Evolutionary conservation across 495 filamentous ascomycete species (phyloP).

Genomic region (Trichoderma parareesei): DNA sequence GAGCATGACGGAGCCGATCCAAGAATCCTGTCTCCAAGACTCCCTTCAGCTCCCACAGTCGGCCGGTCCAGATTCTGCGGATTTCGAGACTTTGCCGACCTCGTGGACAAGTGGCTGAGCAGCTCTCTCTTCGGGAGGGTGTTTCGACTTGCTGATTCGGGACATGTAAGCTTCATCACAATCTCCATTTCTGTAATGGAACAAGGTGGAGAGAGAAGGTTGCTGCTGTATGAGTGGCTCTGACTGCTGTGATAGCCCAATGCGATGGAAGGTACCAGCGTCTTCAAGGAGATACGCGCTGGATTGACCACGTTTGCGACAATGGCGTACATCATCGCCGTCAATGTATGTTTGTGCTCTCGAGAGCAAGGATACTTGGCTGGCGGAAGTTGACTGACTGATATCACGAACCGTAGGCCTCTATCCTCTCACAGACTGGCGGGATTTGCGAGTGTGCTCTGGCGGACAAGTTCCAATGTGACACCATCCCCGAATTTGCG

Average conservation of each 20-base stretch:
- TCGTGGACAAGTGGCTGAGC: slow-evolving; percentile 2
- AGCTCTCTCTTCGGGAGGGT: neutral
- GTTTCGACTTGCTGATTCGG: slow-evolving; percentile 63
- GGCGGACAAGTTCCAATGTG: slow-evolving; percentile 41
- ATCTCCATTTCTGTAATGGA: slow-evolving; percentile 9
- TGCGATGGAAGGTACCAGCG: slow-evolving; percentile 47
- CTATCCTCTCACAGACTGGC: slow-evolving; percentile 53
- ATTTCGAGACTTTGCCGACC: slow-evolving; percentile 7
- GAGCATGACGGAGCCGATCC: neutral
- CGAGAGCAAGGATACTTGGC: neutral
- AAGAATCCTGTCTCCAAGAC: neutral
- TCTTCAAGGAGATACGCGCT: slow-evolving; percentile 72
- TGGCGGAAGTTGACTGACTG: slow-evolving; percentile 16
- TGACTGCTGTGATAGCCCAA: slow-evolving; percentile 39
- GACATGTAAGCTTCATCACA: slow-evolving; percentile 43
- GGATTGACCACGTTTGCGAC: slow-evolving; percentile 78
- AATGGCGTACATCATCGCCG: slow-evolving; percentile 73
- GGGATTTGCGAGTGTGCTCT: slow-evolving; percentile 61
- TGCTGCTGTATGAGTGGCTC: neutral
- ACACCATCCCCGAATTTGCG: slow-evolving; percentile 46
- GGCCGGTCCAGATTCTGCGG: slow-evolving; percentile 3
- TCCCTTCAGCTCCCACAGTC: neutral
- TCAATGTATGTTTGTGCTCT: slow-evolving; percentile 33
- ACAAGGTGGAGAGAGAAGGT: neutral
- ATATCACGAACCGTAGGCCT: slow-evolving; percentile 32